A percentile compares a stretch with the other conserved stretches of the same genome.
These are phyloP conservation scores for Penicillium herquei DNA, from an alignment of 495 filamentous ascomycete genomes.

Conservation along the genomic window DNA sequence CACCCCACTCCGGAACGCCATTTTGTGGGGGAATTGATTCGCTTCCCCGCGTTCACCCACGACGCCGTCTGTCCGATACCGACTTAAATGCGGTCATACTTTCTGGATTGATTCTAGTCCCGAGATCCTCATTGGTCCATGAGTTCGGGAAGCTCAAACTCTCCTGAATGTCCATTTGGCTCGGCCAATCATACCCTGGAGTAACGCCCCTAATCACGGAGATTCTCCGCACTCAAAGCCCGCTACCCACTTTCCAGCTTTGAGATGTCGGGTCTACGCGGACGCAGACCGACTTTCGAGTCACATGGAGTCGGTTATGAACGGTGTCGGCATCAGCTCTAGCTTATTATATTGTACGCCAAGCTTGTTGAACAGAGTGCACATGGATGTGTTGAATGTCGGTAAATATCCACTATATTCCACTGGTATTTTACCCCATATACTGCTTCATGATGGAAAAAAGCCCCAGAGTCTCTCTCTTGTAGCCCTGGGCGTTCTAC, in stretches of 20 bases:
- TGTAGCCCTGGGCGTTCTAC: too few species aligned
- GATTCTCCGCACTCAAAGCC: background rate
- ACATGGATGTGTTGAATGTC: background rate
- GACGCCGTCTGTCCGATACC: conserved; percentile 2
- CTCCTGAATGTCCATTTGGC: background rate
- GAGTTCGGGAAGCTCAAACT: background rate
- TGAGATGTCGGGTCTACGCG: background rate
- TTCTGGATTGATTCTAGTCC: background rate
- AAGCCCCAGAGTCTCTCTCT: too few species aligned
- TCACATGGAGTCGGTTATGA: background rate
- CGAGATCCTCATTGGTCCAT: background rate
- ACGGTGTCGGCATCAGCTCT: background rate
- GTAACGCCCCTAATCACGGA: background rate
- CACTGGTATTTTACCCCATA: too few species aligned
- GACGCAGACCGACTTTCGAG: background rate
- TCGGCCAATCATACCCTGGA: background rate
- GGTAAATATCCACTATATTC: too few species aligned
- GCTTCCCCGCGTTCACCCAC: conserved; percentile 18
- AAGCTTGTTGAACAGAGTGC: background rate
- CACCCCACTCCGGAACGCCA: too few species aligned
- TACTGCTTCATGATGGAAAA: too few species aligned
- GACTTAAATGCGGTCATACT: background rate
- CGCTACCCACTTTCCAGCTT: background rate
- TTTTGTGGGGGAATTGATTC: conserved; percentile 7
- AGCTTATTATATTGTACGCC: background rate